These are phyloP conservation scores for Hansenula sp. DNA, from an alignment of 1,139 yeast genomes.

Conservation along the genomic window DNA sequence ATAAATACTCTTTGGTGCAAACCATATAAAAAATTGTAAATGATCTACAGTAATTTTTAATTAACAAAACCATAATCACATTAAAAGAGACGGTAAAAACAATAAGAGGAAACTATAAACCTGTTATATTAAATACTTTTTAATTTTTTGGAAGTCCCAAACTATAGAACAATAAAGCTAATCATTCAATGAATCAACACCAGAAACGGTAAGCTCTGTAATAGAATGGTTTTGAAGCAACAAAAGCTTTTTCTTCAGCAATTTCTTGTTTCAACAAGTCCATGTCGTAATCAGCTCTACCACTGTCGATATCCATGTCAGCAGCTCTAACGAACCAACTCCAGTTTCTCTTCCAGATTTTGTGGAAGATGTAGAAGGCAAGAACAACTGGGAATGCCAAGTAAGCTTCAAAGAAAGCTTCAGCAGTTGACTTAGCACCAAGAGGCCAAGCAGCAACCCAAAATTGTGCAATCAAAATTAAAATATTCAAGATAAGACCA, in stretches of 20 bases:
- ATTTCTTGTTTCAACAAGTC: slow-evolving; percentile 63
- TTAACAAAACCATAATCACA: no score
- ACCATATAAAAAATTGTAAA: no score
- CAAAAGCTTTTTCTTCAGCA: slow-evolving; percentile 55
- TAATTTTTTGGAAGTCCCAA: no score
- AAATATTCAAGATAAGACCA: slow-evolving; percentile 37
- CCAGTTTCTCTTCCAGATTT: slow-evolving; percentile 51
- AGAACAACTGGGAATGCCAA: slow-evolving; percentile 57
- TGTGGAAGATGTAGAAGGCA: slow-evolving; percentile 46
- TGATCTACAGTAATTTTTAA: no score
- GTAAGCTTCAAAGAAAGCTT: slow-evolving; percentile 51
- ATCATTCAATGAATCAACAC: slow-evolving; percentile 33
- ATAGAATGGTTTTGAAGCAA: slow-evolving; percentile 50
- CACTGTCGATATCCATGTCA: slow-evolving; percentile 58
- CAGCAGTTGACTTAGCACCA: slow-evolving; percentile 40
- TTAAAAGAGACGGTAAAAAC: no score
- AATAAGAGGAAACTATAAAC: no score
- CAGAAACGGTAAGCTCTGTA: slow-evolving; percentile 52
- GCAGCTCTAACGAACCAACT: slow-evolving; percentile 40
- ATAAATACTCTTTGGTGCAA: no score
- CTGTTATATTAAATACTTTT: no score
- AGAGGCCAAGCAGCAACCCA: slow-evolving; percentile 69
- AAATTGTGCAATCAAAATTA: slow-evolving; percentile 50
- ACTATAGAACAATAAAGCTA: no score
- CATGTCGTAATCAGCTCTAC: slow-evolving; percentile 65